Evolutionary conservation across 495 filamentous ascomycete species (phyloP).

Genomic region (Filosporella fistucella): DNA sequence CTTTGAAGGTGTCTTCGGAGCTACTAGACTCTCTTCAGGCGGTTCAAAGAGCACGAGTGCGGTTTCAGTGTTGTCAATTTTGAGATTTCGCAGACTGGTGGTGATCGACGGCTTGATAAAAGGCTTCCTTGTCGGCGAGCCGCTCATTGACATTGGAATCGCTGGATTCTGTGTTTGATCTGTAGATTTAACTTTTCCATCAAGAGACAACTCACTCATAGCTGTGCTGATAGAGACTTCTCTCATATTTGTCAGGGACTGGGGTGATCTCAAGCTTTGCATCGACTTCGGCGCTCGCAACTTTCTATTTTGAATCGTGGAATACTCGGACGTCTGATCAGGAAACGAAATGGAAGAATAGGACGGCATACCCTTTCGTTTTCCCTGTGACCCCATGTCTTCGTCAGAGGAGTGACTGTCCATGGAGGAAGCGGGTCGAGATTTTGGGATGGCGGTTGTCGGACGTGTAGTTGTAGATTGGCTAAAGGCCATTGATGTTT

Average conservation of each 20-base stretch:
- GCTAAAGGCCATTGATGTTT: slow-evolving; percentile 23
- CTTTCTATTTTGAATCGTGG: slow-evolving; percentile 20
- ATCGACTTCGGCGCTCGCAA: slow-evolving; percentile 25
- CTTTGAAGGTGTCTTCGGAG: slow-evolving; percentile 29
- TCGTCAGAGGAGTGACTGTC: slow-evolving; percentile 42
- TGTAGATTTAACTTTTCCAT: slow-evolving; percentile 6
- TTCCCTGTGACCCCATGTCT: slow-evolving; percentile 31
- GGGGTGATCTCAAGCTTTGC: slow-evolving; percentile 20
- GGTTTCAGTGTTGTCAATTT: slow-evolving; percentile 6
- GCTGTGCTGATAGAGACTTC: slow-evolving; percentile 30
- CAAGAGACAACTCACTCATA: slow-evolving; percentile 28
- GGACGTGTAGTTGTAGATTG: slow-evolving; percentile 19
- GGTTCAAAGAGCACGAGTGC: slow-evolving; percentile 16
- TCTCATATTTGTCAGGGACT: slow-evolving; percentile 19
- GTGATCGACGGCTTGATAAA: slow-evolving; percentile 16
- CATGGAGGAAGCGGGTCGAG: slow-evolving; percentile 58
- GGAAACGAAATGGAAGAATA: slow-evolving; percentile 11
- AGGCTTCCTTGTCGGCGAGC: neutral
- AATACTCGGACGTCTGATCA: slow-evolving; percentile 24
- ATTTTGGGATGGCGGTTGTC: slow-evolving; percentile 28
- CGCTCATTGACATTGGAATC: slow-evolving; percentile 8
- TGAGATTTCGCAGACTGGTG: slow-evolving; percentile 8
- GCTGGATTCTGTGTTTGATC: slow-evolving; percentile 10
- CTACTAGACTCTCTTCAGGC: slow-evolving; percentile 15
- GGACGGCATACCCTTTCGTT: slow-evolving; percentile 66